Conservation (phyloP, 2,329 filamentous ascomycete genomes). For the Fusarium multiceps region DNA sequence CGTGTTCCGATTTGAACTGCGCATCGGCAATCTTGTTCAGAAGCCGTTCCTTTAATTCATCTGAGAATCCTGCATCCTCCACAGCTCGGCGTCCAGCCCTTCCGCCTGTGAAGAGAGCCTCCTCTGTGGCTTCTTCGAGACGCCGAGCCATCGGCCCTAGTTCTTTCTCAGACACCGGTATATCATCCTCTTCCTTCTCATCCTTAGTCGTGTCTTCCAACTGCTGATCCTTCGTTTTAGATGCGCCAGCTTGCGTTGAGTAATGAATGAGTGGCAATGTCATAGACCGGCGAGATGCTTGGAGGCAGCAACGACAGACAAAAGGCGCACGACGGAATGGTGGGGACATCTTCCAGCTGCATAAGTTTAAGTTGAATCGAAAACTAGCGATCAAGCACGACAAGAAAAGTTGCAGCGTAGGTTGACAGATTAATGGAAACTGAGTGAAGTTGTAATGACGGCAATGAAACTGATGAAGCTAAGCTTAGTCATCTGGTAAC, state of each 20-base stretch:
- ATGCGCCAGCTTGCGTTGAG: constrained; percentile 30
- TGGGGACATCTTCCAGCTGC: background rate
- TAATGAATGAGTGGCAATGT: constrained; percentile 21
- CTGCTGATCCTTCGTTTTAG: constrained; percentile 9
- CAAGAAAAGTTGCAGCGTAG: background rate
- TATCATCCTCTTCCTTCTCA: background rate
- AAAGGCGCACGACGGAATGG: constrained; percentile 12
- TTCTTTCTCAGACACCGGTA: constrained; percentile 22
- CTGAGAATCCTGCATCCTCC: constrained; percentile 72
- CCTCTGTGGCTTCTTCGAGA: constrained; percentile 71
- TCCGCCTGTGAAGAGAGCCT: constrained; percentile 69
- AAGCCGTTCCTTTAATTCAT: constrained; percentile 69
- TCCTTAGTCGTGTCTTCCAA: constrained; percentile 1
- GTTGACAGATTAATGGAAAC: background rate
- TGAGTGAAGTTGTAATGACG: constrained; percentile 19
- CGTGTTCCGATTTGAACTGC: constrained; percentile 64
- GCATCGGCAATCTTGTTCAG: constrained; percentile 67
- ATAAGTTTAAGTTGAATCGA: background rate
- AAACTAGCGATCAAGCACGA: background rate
- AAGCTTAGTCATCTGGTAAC: constrained; percentile 34
- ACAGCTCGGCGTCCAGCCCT: constrained; percentile 68
- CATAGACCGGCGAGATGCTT: constrained; percentile 10
- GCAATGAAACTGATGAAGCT: constrained; percentile 14
- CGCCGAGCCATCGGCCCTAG: constrained; percentile 65
- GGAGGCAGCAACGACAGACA: constrained; percentile 38